phyloP scores from a whole-genome alignment of 257 asterid species.

The Fraxinus americana region DNA sequence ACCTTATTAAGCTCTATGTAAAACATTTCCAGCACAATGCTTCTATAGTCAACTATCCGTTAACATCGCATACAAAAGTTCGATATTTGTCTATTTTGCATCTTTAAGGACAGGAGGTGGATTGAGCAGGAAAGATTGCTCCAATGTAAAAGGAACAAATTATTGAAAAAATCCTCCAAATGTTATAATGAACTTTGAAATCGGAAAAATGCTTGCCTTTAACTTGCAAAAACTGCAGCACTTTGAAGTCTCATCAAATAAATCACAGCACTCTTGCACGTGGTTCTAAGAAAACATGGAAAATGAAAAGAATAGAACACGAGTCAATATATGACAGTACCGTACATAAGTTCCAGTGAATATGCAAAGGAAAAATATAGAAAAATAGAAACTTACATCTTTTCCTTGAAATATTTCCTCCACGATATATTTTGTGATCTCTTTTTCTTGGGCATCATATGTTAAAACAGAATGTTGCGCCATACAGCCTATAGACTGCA shows the following conservation, averaged over 20 bases:
- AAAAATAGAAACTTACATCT: conserved; percentile 50
- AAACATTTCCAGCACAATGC: neutral
- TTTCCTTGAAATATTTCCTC: conserved; percentile 65
- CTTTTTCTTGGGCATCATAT: conserved; percentile 63
- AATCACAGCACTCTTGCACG: conserved; percentile 41
- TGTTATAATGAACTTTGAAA: conserved; percentile 14
- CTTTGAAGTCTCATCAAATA: conserved; percentile 40
- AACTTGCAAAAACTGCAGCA: conserved; percentile 68
- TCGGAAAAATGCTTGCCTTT: conserved; percentile 54
- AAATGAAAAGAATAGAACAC: conserved; percentile 22
- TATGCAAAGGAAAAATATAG: conserved; percentile 18
- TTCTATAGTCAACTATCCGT: neutral
- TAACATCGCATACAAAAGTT: neutral
- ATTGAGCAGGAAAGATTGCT: neutral
- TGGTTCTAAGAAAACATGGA: conserved; percentile 42
- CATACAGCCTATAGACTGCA: conserved; percentile 88
- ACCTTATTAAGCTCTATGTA: neutral
- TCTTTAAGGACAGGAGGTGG: neutral
- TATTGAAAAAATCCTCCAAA: neutral
- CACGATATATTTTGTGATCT: conserved; percentile 49
- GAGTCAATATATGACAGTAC: neutral
- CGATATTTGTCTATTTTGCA: neutral
- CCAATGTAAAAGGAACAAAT: neutral
- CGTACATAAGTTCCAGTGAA: conserved; percentile 17
- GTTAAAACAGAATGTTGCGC: conserved; percentile 67